Conservation (phyloP, 257 asterid genomes). For the Solanum etuberosum region DNA sequence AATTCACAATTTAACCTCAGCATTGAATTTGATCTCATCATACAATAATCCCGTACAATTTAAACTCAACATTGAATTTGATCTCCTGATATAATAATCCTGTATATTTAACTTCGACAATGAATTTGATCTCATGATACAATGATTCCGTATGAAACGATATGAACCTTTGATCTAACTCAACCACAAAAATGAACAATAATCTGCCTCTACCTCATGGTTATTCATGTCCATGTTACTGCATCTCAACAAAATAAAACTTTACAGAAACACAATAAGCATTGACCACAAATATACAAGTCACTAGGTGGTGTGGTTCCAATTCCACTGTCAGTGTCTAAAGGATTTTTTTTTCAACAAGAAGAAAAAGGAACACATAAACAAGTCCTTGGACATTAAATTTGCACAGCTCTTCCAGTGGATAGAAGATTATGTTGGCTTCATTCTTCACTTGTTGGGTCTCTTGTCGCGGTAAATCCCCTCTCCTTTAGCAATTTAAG, state of each 20-base stretch:
- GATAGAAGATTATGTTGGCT: no score
- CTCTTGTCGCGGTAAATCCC: not conserved
- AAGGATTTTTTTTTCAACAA: not conserved
- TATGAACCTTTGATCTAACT: not conserved
- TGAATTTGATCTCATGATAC: not conserved
- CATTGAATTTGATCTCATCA: not conserved
- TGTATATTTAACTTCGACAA: not conserved
- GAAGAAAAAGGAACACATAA: not conserved
- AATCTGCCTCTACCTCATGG: not conserved
- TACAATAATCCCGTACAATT: not conserved
- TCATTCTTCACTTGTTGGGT: not conserved
- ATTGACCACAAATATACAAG: not conserved
- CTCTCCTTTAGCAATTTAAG: not conserved
- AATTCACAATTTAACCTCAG: not conserved
- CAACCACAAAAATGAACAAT: not conserved
- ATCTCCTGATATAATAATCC: no score
- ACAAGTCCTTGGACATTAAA: not conserved
- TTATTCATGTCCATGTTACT: not conserved
- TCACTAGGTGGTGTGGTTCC: not conserved
- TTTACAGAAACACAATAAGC: not conserved
- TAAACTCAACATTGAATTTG: no score
- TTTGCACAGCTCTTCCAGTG: not conserved
- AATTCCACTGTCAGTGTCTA: not conserved
- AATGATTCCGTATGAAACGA: fast-evolving
- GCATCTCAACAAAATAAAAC: not conserved